Evolutionary conservation across 2,329 filamentous ascomycete species (phyloP).

Genomic region (Aureobasidium sp.): DNA sequence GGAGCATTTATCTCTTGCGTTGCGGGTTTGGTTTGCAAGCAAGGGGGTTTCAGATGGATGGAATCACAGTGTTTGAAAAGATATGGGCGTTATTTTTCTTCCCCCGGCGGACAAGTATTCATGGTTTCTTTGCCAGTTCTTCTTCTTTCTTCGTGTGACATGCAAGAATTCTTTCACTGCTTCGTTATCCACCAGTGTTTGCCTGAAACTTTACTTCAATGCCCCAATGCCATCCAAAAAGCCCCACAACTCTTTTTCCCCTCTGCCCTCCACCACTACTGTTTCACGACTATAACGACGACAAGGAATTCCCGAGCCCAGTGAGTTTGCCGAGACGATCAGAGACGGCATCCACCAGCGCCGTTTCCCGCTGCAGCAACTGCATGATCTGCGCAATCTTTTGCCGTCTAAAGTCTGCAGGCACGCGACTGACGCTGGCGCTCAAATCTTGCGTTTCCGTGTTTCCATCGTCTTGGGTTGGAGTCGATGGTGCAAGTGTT

Average conservation of each 20-base stretch:
- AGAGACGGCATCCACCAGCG: constrained; percentile 60
- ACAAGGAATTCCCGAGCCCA: constrained; percentile 11
- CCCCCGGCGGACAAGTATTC: too few species aligned
- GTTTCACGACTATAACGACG: neutral
- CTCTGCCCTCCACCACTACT: too few species aligned
- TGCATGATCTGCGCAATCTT: constrained; percentile 59
- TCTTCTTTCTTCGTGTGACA: too few species aligned
- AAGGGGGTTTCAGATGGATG: too few species aligned
- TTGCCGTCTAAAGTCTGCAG: constrained; percentile 53
- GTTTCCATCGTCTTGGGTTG: constrained; percentile 24
- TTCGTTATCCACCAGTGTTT: too few species aligned
- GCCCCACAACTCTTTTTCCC: neutral
- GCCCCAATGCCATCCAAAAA: neutral
- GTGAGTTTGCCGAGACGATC: constrained; percentile 53
- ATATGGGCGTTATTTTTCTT: too few species aligned
- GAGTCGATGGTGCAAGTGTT: neutral
- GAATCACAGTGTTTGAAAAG: too few species aligned
- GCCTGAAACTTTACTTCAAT: neutral
- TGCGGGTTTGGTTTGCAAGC: too few species aligned
- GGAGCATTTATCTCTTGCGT: too few species aligned
- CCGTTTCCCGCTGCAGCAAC: constrained; percentile 59
- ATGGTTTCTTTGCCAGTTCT: too few species aligned
- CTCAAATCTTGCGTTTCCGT: constrained; percentile 23
- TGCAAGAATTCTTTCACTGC: too few species aligned
- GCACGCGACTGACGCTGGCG: constrained; percentile 43